Base-by-base conservation (phyloP, 441 rosid species). In the Melastoma candidum region DNA sequence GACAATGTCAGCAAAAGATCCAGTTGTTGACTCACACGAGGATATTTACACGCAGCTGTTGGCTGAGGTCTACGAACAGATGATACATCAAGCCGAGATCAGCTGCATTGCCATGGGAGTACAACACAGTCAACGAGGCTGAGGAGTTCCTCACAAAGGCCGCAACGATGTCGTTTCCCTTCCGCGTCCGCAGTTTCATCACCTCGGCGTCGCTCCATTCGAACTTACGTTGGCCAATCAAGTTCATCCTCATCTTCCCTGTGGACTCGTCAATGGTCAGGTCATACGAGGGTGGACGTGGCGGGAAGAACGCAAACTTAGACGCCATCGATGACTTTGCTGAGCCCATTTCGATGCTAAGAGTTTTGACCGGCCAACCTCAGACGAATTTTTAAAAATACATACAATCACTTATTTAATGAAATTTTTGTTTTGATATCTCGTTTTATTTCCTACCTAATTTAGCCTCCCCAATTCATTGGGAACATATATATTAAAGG, bases 291-390 rank as follows among this genome's bases (percentile, higher is more conserved):
- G 84, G 84, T 13, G 81, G 81, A 32, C 27, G 54, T 49, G 85
- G 85, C n/a, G 85, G 85, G 67, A 64, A 76, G 62, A 79, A 79
- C 7, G 85, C 82, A 32, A 79, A 56, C 66, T 72, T 79, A 10
- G 85, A 72, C 49, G 80, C 85, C 79, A 79, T 74, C 7, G 82
- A 65, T 46, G 85, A 79, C 60, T 81, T 79, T 44, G 83, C 70
- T 27, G 68, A 66, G 48, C 83, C 83, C 83, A 78, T 78, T 36
- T 48, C 43, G n/a, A 26, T 44, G 52, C 76, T 72, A 7, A 29
- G 36, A 29, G 36, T 29, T 29, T 29, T 29, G 5, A 0, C 36
- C 36, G 36, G 36, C 36, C 36, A 29, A 17, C 22, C 22, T 17
- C 22, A 0, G 22, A 17, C 22, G 22, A 17, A 17, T 17, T 17